Evolutionary conservation across 805 yeast genomes (phyloP), one percentile per base, ranked within the genome.

Genomic region (Wickerhamiella brachini): DNA sequence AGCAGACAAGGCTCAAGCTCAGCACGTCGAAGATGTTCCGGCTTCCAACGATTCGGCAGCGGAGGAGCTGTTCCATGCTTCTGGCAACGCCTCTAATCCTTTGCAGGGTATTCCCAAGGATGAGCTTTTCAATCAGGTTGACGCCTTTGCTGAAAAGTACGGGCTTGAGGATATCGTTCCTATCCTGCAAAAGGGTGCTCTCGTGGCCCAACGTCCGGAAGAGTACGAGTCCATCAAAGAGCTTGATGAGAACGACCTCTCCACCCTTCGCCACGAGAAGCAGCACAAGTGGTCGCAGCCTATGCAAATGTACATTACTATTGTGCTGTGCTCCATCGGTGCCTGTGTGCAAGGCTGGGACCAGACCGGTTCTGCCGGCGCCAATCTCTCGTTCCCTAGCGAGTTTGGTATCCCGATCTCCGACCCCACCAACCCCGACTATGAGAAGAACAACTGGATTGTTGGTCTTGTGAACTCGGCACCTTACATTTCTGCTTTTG

Each of bases 261-360:
- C 18, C 6, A 49, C 57, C 1, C 56, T 69, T n/a, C 71, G 67
- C 45, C 68, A 66, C 37, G 85, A 80, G 57, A 64, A 62, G 49
- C 55, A 68, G 12, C 76, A 75, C 47, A 71, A 77, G 31, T 67
- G 80, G 65, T 53, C 60, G 22, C 83, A 67, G 47, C 70, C 70
- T 12, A 31, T 22, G 48, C 54, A 69, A 8, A 63, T 71, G 63
- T 71, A 74, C 61, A 57, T 68, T 65, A 72, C 75, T 26, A 74
- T 77, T 65, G 72, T 79, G 10, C 65, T 78, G 60, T 78, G 83
- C 47, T 80, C 85, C 2, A 68, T 81, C 71, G 79, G 83, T 47
- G 77, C 78, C 20, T 83, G 83, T 2, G 79, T 81, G 7, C 84
- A 80, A 62, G 86, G 86, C 49, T 79, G 78, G 83, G 86, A 81